Evolutionary conservation across 768 basidiomycete species (phyloP).

Genomic region (Lactarius tabidus): DNA sequence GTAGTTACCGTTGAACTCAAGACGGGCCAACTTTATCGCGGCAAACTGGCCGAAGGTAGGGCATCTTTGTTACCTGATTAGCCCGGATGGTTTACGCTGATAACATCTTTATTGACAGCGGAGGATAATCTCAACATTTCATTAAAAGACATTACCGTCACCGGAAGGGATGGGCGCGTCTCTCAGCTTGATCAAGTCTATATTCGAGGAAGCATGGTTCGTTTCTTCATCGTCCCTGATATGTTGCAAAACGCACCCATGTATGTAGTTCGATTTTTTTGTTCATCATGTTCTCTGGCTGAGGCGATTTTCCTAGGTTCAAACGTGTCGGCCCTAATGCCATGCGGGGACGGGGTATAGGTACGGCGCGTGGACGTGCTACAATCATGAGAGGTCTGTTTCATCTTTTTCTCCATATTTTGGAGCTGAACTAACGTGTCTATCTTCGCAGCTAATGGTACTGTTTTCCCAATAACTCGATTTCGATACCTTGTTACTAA

Average conservation of each 20-base stretch:
- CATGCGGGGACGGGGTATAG: constrained; percentile 98
- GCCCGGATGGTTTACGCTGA: constrained; percentile 7
- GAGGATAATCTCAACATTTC: constrained; percentile 99
- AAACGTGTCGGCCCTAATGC: constrained; percentile 98
- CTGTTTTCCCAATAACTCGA: constrained; percentile 1
- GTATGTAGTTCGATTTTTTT: constrained; percentile 46
- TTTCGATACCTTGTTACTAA: constrained; percentile 14
- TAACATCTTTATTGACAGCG: constrained; percentile 49
- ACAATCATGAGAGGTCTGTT: constrained; percentile 94
- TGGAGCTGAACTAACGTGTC: constrained; percentile 22
- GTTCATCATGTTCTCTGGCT: not conserved
- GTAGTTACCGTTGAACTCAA: constrained; percentile 98
- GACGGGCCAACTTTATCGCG: constrained; percentile 94
- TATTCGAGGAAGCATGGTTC: constrained; percentile 95
- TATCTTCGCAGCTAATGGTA: constrained; percentile 66
- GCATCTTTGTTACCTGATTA: constrained; percentile 18
- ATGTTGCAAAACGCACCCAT: constrained; percentile 99
- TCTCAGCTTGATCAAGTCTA: constrained; percentile 99
- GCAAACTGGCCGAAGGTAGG: constrained; percentile 94
- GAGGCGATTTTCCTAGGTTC: constrained; percentile 60
- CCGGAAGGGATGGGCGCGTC: constrained; percentile 95
- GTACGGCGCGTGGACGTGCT: constrained; percentile 96
- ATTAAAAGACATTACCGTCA: constrained; percentile 93
- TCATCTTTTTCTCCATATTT: constrained; percentile 20
- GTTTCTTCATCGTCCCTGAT: constrained; percentile 99